A percentile compares a stretch with the other conserved stretches of the same genome.
Evolutionary conservation across 2,329 filamentous ascomycete genomes (phyloP).

Genomic region (Fusarium bactridioides): DNA sequence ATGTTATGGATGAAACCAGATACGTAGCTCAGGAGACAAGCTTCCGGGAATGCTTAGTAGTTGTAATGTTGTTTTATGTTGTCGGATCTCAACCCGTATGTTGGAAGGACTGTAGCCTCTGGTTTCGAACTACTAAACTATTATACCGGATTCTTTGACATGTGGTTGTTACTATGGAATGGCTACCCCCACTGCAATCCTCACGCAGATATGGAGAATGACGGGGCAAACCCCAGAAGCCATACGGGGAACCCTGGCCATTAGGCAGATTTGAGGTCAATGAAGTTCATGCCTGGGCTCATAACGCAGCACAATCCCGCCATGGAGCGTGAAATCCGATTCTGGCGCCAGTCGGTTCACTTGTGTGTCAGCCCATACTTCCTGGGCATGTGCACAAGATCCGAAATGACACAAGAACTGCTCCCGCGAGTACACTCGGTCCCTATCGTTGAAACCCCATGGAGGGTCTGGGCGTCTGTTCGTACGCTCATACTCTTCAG

Average conservation of each 20-base stretch:
- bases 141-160: background rate
- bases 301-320: background rate
- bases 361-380: background rate
- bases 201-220: background rate
- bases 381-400: background rate
- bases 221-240: fast-evolving
- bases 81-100: background rate
- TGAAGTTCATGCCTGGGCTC: background rate
- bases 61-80: background rate
- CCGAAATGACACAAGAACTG: slow-evolving; percentile 7
- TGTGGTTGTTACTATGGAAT: background rate
- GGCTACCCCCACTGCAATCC: too few relatives aligned
- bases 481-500: background rate
- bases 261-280: background rate
- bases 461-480: background rate
- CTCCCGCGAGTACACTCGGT: background rate
- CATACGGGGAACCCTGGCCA: too few relatives aligned
- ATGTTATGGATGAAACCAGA: background rate
- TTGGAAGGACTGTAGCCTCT: background rate
- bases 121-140: background rate
- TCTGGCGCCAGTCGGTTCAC: background rate
- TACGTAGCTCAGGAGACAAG: background rate
- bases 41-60: background rate
- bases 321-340: background rate
- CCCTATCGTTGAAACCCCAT: slow-evolving; percentile 16